Evolutionary conservation across 1,139 yeast genomes (phyloP), one percentile per base, ranked within the genome.

Genomic region (Blastobotrys apis): DNA sequence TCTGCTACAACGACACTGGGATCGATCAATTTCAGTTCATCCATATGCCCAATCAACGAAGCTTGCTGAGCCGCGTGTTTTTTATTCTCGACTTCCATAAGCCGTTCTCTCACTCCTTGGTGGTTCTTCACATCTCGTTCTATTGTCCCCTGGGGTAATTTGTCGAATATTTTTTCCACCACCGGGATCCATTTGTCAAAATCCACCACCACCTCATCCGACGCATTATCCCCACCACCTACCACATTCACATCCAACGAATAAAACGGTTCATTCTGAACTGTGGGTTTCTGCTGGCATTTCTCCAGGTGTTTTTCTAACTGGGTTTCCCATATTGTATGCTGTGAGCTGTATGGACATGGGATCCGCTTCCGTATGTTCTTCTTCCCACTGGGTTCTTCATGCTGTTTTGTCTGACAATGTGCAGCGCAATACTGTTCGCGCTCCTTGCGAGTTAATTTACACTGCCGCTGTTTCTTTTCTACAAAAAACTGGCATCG

Each of bases 41-140:
- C 69, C 59, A 88, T 63, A 50, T 84, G 84, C 4, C 87, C 90
- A 17, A 85, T 82, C 47, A 88, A 63, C 2, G 94, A 84, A 0
- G 90, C 74, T 59, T 88, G 97, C 60, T 88, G 97, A 1, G 74
- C 62, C 0, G 92, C 84, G 64, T 88, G 97, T 57, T 86, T 87
- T 50, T 74, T 77, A 58, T 80, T 79, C 26, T 69, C 69, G 33
- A 80, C 63, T 51, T 76, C 74, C 1, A 64, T 61, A 49, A 77
- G 60, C 54, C 84, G 54, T 35, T 59, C 52, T 47, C 68, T 57
- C 49, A 73, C 50, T 4, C 65, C 65, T n/a, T 43, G 45, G 49
- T 43, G 65, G 49, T 43, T 47, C 27, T 47, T 50, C 33, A 47
- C 51, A 34, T 38, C 53, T 26, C 47, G 34, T 5, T 46, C 44